Percentiles rank a stretch among this genome's conserved stretches.
Evolutionary conservation across 257 asterid species (phyloP).

Genomic region (Anisodus acutangulus): DNA sequence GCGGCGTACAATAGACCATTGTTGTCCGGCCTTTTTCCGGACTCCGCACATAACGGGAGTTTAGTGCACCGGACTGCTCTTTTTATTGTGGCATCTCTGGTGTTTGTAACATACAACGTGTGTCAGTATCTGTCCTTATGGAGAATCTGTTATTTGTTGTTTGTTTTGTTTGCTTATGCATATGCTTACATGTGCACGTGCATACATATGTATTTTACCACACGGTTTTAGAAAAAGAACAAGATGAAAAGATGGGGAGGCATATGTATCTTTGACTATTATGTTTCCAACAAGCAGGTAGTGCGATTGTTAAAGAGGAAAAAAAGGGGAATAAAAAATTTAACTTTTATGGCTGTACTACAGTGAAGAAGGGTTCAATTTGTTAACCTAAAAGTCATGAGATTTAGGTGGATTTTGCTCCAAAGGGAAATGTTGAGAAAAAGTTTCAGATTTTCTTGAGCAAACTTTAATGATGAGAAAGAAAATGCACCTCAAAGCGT

Average conservation of each 20-base stretch:
- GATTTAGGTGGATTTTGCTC: not conserved
- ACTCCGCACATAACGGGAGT: too few species aligned
- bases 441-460: not conserved
- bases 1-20: too few species aligned
- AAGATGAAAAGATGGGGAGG: slow-evolving; percentile 10
- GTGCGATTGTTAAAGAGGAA: not conserved
- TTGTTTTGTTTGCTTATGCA: slow-evolving; percentile 24
- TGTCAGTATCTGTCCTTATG: slow-evolving; percentile 17
- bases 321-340: not conserved
- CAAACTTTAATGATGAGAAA: not conserved
- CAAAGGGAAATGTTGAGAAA: not conserved
- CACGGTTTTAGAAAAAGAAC: slow-evolving; percentile 29
- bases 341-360: not conserved
- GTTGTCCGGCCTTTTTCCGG: too few species aligned
- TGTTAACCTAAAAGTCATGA: not conserved
- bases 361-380: not conserved
- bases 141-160: slow-evolving; percentile 1
- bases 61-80: too few species aligned
- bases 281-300: not conserved
- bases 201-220: not conserved
- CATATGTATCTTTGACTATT: slow-evolving; percentile 28
- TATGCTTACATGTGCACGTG: slow-evolving; percentile 30
- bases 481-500: not conserved
- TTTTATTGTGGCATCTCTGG: slow-evolving; percentile 10
- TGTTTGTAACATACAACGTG: slow-evolving; percentile 15